Evolutionary conservation across 148 eudicot species (phyloP).

Genomic region (Bassia scoparia): DNA sequence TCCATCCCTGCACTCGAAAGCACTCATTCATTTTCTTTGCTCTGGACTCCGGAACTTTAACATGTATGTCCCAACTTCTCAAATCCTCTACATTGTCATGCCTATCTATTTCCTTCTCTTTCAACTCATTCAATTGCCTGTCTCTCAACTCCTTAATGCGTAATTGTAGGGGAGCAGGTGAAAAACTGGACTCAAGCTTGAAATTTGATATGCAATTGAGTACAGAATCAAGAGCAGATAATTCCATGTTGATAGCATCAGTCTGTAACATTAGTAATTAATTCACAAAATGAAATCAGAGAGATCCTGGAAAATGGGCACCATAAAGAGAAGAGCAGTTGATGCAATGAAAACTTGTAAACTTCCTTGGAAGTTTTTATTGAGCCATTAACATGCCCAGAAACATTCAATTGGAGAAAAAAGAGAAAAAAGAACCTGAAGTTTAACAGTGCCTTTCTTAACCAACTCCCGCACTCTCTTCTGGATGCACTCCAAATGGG

Average conservation of each 20-base stretch:
- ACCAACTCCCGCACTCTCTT: conserved; percentile 2
- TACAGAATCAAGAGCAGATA: not conserved
- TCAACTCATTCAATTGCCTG: too few relatives aligned
- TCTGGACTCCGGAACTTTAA: too few relatives aligned
- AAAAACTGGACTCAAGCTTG: conserved; percentile 12
- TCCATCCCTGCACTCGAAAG: too few relatives aligned
- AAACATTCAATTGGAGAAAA: not conserved
- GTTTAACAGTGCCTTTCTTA: not conserved
- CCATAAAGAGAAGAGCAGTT: not conserved
- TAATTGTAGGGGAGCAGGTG: conserved; percentile 7
- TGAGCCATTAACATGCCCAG: not conserved
- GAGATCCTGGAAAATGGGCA: not conserved
- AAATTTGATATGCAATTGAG: conserved; percentile 12
- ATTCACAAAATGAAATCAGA: not conserved
- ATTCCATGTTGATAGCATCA: conserved; percentile 8
- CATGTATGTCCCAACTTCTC: too few relatives aligned
- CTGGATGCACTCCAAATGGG: conserved; percentile 2
- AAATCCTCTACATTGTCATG: too few relatives aligned
- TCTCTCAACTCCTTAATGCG: conserved; percentile 12
- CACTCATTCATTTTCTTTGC: too few relatives aligned
- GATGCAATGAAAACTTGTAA: not conserved
- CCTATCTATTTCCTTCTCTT: not conserved
- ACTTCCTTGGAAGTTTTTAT: not conserved
- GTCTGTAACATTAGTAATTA: not conserved
- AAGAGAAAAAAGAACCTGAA: not conserved